Evolutionary conservation across 176 grass and related monocot species (phyloP).

Genomic region (Oryza rufipogon): DNA sequence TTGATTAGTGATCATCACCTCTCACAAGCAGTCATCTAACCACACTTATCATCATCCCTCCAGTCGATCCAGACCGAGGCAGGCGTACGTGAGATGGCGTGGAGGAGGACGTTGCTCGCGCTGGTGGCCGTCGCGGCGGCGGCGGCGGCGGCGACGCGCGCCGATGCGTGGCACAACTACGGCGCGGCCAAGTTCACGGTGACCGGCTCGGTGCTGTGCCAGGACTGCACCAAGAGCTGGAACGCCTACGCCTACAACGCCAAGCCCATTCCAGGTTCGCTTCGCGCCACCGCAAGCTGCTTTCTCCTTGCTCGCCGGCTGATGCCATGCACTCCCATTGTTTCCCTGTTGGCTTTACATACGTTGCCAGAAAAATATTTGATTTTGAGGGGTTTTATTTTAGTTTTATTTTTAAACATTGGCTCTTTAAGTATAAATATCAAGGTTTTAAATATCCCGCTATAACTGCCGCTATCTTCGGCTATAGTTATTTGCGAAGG

Average conservation of each 20-base stretch:
- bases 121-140: slow-evolving; percentile 22
- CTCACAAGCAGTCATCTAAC: not conserved
- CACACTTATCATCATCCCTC: too few relatives aligned
- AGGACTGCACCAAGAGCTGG: slow-evolving; percentile 89
- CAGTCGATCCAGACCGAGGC: too few relatives aligned
- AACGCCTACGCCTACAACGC: slow-evolving; percentile 65
- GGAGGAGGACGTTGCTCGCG: slow-evolving; percentile 20
- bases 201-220: slow-evolving; percentile 70
- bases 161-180: slow-evolving; percentile 9
- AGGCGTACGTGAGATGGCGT: slow-evolving; percentile 19
- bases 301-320: not conserved
- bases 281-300: too few relatives aligned
- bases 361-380: too few relatives aligned
- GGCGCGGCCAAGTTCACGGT: slow-evolving; percentile 52
- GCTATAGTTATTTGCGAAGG: too few relatives aligned
- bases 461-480: too few relatives aligned
- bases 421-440: too few relatives aligned
- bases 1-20: not conserved
- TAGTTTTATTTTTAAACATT: too few relatives aligned
- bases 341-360: too few relatives aligned
- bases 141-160: slow-evolving; percentile 13
- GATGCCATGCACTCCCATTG: too few relatives aligned
- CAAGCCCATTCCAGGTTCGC: slow-evolving; percentile 55
- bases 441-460: too few relatives aligned
- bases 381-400: too few relatives aligned